phyloP scores from a whole-genome alignment of 805 yeast species.

The Lipomyces mesembrius region DNA sequence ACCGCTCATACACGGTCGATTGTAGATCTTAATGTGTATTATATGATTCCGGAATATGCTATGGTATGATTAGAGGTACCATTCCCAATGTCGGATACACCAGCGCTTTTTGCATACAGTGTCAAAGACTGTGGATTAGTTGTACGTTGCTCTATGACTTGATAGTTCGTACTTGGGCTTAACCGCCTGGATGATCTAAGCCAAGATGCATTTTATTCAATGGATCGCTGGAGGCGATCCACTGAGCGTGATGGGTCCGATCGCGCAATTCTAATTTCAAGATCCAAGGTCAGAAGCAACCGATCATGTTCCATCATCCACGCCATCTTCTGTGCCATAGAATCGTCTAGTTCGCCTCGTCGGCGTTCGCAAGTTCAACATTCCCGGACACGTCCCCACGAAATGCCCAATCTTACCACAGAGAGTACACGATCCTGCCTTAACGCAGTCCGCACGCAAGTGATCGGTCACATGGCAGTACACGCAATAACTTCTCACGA shows the following conservation, averaged over 20 bases:
- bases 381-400: not conserved
- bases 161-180: no score
- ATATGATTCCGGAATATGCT: no score
- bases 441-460: not conserved
- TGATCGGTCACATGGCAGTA: not conserved
- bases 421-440: not conserved
- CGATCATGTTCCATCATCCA: not conserved
- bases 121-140: not conserved
- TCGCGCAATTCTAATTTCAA: no score
- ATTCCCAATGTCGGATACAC: not conserved
- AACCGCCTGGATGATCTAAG: no score
- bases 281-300: no score
- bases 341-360: not conserved
- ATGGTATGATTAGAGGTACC: not conserved
- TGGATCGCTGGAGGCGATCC: no score
- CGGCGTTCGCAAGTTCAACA: no score
- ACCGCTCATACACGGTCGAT: not conserved
- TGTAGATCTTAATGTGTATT: not conserved
- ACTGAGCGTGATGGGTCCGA: no score
- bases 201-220: no score
- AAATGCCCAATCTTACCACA: not conserved
- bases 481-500: not conserved
- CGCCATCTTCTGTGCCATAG: not conserved
- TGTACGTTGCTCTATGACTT: no score
- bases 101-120: not conserved